These are phyloP conservation scores for Spathaspora arborariae DNA, from an alignment of 805 yeast genomes.

Conservation along the genomic window DNA sequence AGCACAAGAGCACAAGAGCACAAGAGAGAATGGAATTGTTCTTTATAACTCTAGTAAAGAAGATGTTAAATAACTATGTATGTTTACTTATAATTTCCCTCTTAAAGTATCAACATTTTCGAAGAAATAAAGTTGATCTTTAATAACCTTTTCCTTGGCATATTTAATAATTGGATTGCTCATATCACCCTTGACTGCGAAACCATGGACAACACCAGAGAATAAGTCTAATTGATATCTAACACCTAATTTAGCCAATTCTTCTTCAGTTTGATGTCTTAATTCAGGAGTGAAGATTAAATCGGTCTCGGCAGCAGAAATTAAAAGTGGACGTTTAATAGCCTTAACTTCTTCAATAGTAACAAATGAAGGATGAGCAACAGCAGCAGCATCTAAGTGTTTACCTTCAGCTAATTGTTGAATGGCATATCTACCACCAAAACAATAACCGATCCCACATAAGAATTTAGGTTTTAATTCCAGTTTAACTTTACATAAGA, in stretches of 20 bases:
- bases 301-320: slow-evolving; percentile 76
- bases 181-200: slow-evolving; percentile 73
- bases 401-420: slow-evolving; percentile 44
- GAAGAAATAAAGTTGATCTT: slow-evolving; percentile 37
- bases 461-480: slow-evolving; percentile 33
- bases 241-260: slow-evolving; percentile 42
- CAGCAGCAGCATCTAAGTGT: slow-evolving; percentile 47
- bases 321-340: slow-evolving; percentile 54
- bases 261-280: slow-evolving; percentile 58
- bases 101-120: slow-evolving; percentile 5
- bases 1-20: no score
- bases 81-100: not conserved
- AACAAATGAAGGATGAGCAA: slow-evolving; percentile 83
- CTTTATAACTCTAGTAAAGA: slow-evolving; percentile 19
- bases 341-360: slow-evolving; percentile 59
- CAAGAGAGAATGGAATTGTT: slow-evolving; percentile 34
- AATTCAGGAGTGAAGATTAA: slow-evolving; percentile 56
- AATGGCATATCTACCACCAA: slow-evolving; percentile 71
- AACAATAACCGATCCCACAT: slow-evolving; percentile 75
- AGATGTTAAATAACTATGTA: no score
- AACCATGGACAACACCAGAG: slow-evolving; percentile 72
- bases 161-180: slow-evolving; percentile 48
- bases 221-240: slow-evolving; percentile 58
- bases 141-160: slow-evolving; percentile 64
- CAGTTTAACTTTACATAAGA: slow-evolving; percentile 40